A percentile compares a stretch with the other conserved stretches of the same genome.
Conservation (phyloP, 2,329 filamentous ascomycete species). For the Didymella pomorum region DNA sequence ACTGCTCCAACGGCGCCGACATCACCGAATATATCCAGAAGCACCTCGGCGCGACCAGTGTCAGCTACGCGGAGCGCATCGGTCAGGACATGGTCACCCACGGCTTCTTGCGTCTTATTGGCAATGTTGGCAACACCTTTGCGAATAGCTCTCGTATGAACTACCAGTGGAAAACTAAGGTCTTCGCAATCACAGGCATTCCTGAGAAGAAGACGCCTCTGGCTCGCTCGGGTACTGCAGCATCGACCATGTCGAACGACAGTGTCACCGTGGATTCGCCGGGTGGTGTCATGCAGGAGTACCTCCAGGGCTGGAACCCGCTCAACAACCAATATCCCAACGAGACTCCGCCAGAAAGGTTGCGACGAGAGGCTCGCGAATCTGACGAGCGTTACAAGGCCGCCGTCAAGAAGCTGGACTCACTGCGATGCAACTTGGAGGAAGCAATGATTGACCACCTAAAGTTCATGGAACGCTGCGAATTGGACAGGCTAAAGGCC, state of each 20-base stretch:
- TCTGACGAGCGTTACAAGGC: constrained; percentile 93
- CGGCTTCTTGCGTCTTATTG: constrained; percentile 88
- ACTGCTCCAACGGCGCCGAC: constrained; percentile 88
- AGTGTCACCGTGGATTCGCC: constrained; percentile 75
- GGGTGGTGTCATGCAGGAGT: constrained; percentile 84
- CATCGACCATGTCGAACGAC: constrained; percentile 54
- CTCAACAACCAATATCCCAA: constrained; percentile 91
- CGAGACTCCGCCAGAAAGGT: constrained; percentile 85
- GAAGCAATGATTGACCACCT: constrained; percentile 92
- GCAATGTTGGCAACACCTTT: constrained; percentile 93
- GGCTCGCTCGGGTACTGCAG: constrained; percentile 76
- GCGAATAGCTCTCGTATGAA: constrained; percentile 97
- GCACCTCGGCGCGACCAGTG: constrained; percentile 80
- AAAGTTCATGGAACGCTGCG: constrained; percentile 95
- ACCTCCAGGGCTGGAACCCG: constrained; percentile 90
- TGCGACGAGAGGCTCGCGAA: constrained; percentile 88
- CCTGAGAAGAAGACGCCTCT: constrained; percentile 84
- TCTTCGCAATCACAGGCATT: constrained; percentile 85
- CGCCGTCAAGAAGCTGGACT: constrained; percentile 84
- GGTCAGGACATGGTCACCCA: constrained; percentile 89
- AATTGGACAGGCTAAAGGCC: constrained; percentile 93
- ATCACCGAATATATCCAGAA: constrained; percentile 96
- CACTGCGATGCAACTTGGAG: constrained; percentile 91
- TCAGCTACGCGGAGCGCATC: constrained; percentile 92
- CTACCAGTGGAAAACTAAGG: constrained; percentile 95